Conservation (phyloP, 129 eudicot genomes). For the Centella asiatica region DNA sequence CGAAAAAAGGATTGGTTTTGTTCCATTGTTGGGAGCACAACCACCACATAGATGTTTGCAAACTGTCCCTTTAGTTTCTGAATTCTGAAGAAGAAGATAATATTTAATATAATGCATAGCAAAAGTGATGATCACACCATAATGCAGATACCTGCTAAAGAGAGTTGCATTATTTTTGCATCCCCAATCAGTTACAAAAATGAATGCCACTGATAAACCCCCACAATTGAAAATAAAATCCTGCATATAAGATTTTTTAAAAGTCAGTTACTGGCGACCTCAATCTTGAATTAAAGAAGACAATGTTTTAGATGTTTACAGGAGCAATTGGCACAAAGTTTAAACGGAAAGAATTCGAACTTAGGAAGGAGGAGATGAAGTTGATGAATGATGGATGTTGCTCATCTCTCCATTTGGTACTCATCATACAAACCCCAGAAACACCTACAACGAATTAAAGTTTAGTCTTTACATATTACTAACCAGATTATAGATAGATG, state of each 20-base stretch:
- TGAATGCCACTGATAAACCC: constrained; percentile 79
- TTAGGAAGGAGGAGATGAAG: constrained; percentile 62
- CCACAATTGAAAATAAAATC: constrained; percentile 94
- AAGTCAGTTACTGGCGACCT: background rate
- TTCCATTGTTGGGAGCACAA: constrained; percentile 76
- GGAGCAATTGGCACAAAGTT: constrained; percentile 79
- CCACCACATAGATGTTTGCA: constrained; percentile 79
- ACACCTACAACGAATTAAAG: constrained; percentile 34
- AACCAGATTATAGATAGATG: background rate
- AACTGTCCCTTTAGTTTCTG: constrained; percentile 77
- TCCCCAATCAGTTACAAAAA: constrained; percentile 65
- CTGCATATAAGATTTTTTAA: constrained; percentile 27
- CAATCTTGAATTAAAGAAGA: background rate
- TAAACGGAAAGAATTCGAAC: constrained; percentile 66
- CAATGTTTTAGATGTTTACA: constrained; percentile 26
- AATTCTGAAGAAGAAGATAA: constrained; percentile 42
- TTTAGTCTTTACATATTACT: background rate
- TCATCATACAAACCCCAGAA: constrained; percentile 89
- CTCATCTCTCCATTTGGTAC: constrained; percentile 68
- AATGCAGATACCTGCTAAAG: constrained; percentile 50
- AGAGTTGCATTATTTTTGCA: constrained; percentile 28
- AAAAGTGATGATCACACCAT: constrained; percentile 13
- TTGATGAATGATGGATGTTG: constrained; percentile 83
- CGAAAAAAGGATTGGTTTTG: constrained; percentile 70
- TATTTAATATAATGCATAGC: constrained; percentile 9